phyloP scores from a whole-genome alignment of 2,329 filamentous ascomycete species.

The Epichloe amarillans region DNA sequence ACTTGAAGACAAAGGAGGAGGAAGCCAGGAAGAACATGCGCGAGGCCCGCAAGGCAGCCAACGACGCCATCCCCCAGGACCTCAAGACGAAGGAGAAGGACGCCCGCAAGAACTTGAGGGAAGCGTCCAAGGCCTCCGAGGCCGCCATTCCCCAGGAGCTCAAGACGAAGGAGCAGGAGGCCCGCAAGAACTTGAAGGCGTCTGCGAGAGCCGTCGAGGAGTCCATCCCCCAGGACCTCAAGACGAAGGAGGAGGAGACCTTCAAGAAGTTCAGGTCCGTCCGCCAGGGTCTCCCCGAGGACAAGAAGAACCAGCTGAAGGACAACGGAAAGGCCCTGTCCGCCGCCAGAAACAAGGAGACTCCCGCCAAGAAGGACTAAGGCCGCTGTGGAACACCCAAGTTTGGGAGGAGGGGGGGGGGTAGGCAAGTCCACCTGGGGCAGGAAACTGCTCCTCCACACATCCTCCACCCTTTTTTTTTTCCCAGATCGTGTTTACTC shows the following conservation, averaged over 20 bases:
- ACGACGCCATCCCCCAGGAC: neutral
- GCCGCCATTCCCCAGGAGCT: slow-evolving; percentile 1
- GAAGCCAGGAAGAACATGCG: neutral
- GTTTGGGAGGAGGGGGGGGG: too few species aligned
- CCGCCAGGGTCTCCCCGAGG: neutral
- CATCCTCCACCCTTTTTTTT: too few species aligned
- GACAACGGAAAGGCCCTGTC: neutral
- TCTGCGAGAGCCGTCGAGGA: too few species aligned
- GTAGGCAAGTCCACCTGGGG: too few species aligned
- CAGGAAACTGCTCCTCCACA: too few species aligned
- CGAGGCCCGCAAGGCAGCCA: neutral
- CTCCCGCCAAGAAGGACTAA: too few species aligned
- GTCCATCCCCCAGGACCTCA: too few species aligned
- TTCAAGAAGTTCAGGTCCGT: neutral
- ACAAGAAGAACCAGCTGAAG: neutral
- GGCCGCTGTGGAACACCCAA: too few species aligned
- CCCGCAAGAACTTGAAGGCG: too few species aligned
- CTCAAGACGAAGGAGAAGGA: neutral
- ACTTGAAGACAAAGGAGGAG: neutral
- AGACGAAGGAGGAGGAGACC: neutral
- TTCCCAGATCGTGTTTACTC: too few species aligned
- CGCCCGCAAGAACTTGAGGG: neutral
- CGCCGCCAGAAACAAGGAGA: neutral
- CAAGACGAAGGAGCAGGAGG: neutral
- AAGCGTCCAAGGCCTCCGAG: neutral